A percentile compares a stretch with the other conserved stretches of the same genome.
These are phyloP conservation scores for Mytilinidion resinicola DNA, from an alignment of 495 filamentous ascomycete genomes.

Conservation along the genomic window DNA sequence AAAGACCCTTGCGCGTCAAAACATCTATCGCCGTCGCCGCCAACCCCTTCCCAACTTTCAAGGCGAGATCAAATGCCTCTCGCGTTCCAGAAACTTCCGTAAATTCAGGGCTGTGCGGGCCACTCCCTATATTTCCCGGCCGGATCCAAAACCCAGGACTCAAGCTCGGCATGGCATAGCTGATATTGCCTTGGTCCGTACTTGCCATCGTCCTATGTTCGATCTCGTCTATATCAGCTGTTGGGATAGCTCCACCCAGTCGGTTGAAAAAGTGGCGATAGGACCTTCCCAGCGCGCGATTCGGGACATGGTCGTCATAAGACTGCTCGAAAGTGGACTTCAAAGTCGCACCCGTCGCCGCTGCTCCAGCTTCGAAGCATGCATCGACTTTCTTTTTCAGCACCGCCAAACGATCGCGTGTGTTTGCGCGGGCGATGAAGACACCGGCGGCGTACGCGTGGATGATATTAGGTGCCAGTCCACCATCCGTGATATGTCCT, in stretches of 20 bases:
- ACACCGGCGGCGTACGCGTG: conserved; percentile 43
- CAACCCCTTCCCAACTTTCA: conserved; percentile 51
- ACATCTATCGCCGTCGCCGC: conserved; percentile 52
- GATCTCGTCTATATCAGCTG: conserved; percentile 8
- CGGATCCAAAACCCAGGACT: conserved; percentile 53
- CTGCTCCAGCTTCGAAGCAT: conserved; percentile 55
- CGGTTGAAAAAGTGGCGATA: conserved; percentile 49
- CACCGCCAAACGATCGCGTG: conserved; percentile 27
- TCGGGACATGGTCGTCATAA: conserved; percentile 58
- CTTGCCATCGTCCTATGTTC: conserved; percentile 13
- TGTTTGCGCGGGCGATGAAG: conserved; percentile 16
- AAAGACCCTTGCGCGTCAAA: conserved; percentile 40
- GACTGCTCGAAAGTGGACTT: conserved; percentile 42
- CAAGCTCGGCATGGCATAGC: conserved; percentile 57
- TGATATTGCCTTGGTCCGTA: conserved; percentile 58
- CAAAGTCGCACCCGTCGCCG: conserved; percentile 53
- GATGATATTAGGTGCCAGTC: conserved; percentile 56
- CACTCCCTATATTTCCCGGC: conserved; percentile 40
- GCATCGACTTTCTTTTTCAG: conserved; percentile 47
- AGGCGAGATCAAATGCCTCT: conserved; percentile 45
- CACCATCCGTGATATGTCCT: conserved; percentile 53
- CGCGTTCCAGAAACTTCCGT: conserved; percentile 50
- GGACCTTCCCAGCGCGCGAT: conserved; percentile 48
- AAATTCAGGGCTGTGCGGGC: conserved; percentile 54
- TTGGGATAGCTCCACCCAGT: conserved; percentile 18